A percentile compares a stretch with the other conserved stretches of the same genome.
These are phyloP conservation scores for Trifolium repens DNA, from an alignment of 306 rosid species.

Conservation along the genomic window DNA sequence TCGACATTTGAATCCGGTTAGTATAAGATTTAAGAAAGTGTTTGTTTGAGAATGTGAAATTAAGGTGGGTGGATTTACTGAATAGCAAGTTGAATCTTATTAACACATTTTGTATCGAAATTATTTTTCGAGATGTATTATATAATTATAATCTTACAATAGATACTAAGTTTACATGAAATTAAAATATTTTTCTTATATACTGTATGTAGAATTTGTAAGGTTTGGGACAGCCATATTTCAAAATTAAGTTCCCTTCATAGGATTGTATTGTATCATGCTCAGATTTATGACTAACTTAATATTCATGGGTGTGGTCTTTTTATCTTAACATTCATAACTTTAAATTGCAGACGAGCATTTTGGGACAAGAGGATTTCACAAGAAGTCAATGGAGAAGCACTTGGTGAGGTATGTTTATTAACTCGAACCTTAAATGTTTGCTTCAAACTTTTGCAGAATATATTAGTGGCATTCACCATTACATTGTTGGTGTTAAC, in stretches of 20 bases:
- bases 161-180: background rate
- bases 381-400: constrained; percentile 54
- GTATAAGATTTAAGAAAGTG: background rate
- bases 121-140: background rate
- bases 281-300: background rate
- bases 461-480: background rate
- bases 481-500: background rate
- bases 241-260: no score
- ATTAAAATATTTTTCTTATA: background rate
- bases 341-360: constrained; percentile 44
- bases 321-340: background rate
- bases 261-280: background rate
- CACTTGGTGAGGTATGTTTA: constrained; percentile 47
- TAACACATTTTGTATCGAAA: background rate
- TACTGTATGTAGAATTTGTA: background rate
- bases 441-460: background rate
- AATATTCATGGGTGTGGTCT: background rate
- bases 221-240: background rate
- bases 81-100: background rate
- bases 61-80: background rate
- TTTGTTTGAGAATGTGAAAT: background rate
- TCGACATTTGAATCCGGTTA: background rate
- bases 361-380: constrained; percentile 56
- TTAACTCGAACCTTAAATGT: background rate
- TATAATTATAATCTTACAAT: no score